These are phyloP conservation scores for carrot (Daucus carota) DNA, from an alignment of 129 eudicot genomes.

Conservation along the genomic window DNA sequence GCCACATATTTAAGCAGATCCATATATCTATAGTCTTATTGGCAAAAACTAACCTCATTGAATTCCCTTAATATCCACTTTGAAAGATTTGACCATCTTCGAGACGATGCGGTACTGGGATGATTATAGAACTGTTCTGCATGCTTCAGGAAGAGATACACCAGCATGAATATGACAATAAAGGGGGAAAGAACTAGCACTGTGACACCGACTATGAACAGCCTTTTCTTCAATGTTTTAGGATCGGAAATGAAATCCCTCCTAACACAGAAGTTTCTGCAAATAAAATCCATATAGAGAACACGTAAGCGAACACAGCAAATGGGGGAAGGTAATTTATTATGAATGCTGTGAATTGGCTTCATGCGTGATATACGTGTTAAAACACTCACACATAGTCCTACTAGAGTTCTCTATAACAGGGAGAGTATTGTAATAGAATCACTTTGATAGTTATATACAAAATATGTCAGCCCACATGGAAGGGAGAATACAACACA, in stretches of 20 bases:
- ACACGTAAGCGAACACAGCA: not conserved
- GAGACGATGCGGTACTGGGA: constrained; percentile 89
- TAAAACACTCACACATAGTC: not conserved
- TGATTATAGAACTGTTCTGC: constrained; percentile 94
- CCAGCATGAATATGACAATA: constrained; percentile 85
- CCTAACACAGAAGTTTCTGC: constrained; percentile 74
- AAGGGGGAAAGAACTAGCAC: constrained; percentile 94
- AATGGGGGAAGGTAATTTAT: not conserved
- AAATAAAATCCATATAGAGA: not conserved
- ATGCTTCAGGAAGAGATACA: constrained; percentile 85
- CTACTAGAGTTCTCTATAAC: not conserved
- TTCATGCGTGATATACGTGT: not conserved
- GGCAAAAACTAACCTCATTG: constrained; percentile 56
- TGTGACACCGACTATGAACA: constrained; percentile 69
- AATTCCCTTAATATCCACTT: constrained; percentile 93
- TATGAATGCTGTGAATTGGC: not conserved
- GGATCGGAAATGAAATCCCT: constrained; percentile 72
- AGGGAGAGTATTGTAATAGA: not conserved
- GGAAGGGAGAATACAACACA: constrained; percentile 17
- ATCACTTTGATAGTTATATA: not conserved
- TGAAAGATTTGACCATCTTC: constrained; percentile 98
- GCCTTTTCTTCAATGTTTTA: constrained; percentile 59
- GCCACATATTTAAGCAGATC: not conserved
- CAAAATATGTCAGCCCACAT: not conserved
- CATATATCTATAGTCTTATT: not conserved